Conservation (phyloP, 176 grass and related monocot genomes). For the Themeda triandra region DNA sequence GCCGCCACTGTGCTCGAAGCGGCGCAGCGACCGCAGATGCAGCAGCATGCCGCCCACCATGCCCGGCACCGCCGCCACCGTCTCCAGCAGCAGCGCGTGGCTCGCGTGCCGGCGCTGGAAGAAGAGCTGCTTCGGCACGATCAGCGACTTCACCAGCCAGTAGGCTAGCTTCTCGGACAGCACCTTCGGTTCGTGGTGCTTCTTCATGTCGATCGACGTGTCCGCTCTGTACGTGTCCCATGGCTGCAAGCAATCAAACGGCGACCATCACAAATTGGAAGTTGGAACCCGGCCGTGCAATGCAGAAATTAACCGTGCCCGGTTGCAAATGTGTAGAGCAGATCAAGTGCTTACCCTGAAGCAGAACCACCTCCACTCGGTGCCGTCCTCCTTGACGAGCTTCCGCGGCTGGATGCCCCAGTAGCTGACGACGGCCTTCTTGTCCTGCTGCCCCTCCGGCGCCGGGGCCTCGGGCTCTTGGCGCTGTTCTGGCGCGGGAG, state of each 20-base stretch:
- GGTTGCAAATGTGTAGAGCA: not conserved
- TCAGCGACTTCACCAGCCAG: conserved; percentile 54
- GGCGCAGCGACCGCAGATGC: conserved; percentile 85
- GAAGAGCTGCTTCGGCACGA: conserved; percentile 60
- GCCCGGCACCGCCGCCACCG: conserved; percentile 82
- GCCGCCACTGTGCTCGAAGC: conserved; percentile 89
- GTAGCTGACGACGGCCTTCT: conserved; percentile 45
- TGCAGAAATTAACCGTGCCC: too few relatives aligned
- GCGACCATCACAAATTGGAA: not conserved
- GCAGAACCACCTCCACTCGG: conserved; percentile 51
- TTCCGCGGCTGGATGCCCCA: conserved; percentile 47
- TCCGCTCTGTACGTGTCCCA: conserved; percentile 83
- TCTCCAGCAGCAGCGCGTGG: conserved; percentile 88
- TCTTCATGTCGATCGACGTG: conserved; percentile 71
- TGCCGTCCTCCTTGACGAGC: conserved; percentile 56
- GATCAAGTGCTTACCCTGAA: conserved; percentile 34
- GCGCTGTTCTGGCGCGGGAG: not conserved
- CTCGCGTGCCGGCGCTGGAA: conserved; percentile 87
- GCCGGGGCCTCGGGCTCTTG: not conserved
- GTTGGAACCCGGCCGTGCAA: not conserved
- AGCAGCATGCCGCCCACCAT: conserved; percentile 95
- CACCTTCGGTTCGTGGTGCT: conserved; percentile 69
- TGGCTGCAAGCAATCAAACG: conserved; percentile 32
- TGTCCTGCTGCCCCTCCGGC: not conserved
- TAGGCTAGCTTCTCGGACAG: conserved; percentile 73